Evolutionary conservation across 495 filamentous ascomycete genomes (phyloP).

Genomic region (Chaetomidium leptoderma): DNA sequence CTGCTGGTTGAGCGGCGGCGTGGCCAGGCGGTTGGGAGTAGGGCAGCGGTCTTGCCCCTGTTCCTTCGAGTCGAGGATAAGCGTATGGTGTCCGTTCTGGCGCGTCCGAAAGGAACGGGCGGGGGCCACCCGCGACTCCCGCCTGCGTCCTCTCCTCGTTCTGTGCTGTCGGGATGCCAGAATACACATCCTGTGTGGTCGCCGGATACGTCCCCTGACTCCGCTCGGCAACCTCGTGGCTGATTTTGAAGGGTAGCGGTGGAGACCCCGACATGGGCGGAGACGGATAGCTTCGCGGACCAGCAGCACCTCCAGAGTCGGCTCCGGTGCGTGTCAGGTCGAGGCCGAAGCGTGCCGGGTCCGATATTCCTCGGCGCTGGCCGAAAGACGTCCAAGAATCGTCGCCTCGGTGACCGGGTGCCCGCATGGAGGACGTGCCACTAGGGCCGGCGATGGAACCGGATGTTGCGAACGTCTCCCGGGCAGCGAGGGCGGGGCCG

Average conservation of each 20-base stretch:
- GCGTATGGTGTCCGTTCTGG: slow-evolving; percentile 39
- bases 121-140: slow-evolving; percentile 33
- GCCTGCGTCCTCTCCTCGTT: slow-evolving; percentile 38
- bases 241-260: slow-evolving; percentile 61
- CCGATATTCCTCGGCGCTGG: slow-evolving; percentile 57
- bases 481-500: slow-evolving; percentile 16
- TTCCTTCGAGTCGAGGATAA: slow-evolving; percentile 37
- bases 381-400: slow-evolving; percentile 50
- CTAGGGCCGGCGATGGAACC: slow-evolving; percentile 27
- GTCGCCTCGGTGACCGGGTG: slow-evolving; percentile 40
- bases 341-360: slow-evolving; percentile 64
- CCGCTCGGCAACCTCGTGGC: slow-evolving; percentile 56
- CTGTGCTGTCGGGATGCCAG: slow-evolving; percentile 38
- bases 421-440: slow-evolving; percentile 45
- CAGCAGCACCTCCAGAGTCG: slow-evolving; percentile 64
- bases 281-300: slow-evolving; percentile 64
- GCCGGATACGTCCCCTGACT: slow-evolving; percentile 48
- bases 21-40: slow-evolving; percentile 36
- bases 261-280: slow-evolving; percentile 84
- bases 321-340: slow-evolving; percentile 63
- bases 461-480: slow-evolving; percentile 27
- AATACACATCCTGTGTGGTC: slow-evolving; percentile 47
- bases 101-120: slow-evolving; percentile 37
- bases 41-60: slow-evolving; percentile 33
- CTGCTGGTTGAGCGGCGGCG: slow-evolving; percentile 19